Conservation (phyloP, 208 protist species). For the Wallacemonas rigidus region DNA sequence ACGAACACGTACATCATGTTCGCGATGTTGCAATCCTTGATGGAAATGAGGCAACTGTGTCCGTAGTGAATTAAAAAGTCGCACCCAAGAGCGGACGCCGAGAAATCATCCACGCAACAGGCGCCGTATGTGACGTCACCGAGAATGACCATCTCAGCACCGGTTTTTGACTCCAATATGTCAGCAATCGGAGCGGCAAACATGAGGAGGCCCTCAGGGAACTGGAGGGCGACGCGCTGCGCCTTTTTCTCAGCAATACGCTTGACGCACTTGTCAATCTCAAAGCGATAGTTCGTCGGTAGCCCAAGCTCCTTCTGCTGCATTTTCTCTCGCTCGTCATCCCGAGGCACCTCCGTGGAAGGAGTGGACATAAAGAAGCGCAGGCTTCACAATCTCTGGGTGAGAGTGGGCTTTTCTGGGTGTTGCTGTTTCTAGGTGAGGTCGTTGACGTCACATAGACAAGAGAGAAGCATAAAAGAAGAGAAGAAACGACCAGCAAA, state of each 20-base stretch:
- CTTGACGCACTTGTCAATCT: conserved; percentile 98
- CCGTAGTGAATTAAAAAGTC: conserved; percentile 99
- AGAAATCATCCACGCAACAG: conserved; percentile 99
- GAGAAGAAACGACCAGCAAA: no score
- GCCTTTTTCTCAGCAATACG: conserved; percentile 89
- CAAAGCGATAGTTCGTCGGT: conserved; percentile 98
- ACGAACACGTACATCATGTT: conserved; percentile 99
- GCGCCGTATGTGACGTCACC: conserved; percentile 99
- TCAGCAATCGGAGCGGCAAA: conserved; percentile 97
- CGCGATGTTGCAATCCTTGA: conserved; percentile 89
- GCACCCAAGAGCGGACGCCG: conserved; percentile 93
- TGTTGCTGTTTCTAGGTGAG: no score
- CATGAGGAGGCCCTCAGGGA: conserved; percentile 98
- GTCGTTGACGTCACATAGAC: no score
- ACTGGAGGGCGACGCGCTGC: conserved; percentile 96
- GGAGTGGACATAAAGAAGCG: conserved; percentile 5
- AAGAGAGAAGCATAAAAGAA: no score
- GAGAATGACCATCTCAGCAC: conserved; percentile 95
- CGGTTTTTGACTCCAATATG: conserved; percentile 93
- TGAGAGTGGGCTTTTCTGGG: no score
- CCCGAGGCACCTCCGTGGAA: background rate
- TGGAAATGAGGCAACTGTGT: conserved; percentile 97
- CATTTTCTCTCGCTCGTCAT: conserved; percentile 13
- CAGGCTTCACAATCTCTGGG: background rate
- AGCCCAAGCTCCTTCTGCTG: conserved; percentile 56